Evolutionary conservation across 2,329 filamentous ascomycete species (phyloP).

Genomic region (Cytospora chrysosperma): DNA sequence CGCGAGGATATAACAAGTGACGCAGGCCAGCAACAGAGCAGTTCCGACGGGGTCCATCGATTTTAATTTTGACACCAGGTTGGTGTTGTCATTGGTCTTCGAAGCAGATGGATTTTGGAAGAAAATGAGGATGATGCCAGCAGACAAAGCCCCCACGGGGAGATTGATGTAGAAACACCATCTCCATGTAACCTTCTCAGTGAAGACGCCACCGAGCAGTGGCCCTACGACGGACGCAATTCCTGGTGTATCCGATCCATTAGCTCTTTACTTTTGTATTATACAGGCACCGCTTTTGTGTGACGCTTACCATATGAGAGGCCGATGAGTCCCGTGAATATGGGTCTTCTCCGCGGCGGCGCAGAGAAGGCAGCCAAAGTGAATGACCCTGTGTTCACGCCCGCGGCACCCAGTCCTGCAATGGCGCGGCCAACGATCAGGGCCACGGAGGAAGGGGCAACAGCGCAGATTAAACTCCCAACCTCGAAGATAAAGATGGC

Average conservation of each 20-base stretch:
- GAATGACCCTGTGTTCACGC: too few species aligned
- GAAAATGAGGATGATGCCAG: conserved; percentile 32
- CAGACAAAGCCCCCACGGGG: conserved; percentile 32
- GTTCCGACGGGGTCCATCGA: conserved; percentile 44
- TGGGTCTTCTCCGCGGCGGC: conserved; percentile 28
- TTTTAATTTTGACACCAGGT: conserved; percentile 39
- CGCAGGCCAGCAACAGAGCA: conserved; percentile 38
- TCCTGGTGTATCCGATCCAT: neutral
- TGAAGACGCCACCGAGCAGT: conserved; percentile 30
- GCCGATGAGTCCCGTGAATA: conserved; percentile 26
- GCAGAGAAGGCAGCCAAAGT: conserved; percentile 13
- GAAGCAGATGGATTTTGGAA: conserved; percentile 37
- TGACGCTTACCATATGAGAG: conserved; percentile 7
- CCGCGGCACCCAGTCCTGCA: too few species aligned
- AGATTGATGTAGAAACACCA: conserved; percentile 36
- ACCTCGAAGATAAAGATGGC: conserved; percentile 4
- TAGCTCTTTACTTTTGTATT: too few species aligned
- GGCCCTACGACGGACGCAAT: conserved; percentile 31
- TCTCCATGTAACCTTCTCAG: conserved; percentile 30
- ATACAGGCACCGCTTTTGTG: too few species aligned
- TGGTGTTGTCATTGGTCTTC: conserved; percentile 30
- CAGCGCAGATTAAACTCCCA: conserved; percentile 40
- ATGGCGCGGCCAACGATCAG: conserved; percentile 42
- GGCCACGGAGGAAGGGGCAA: conserved; percentile 42
- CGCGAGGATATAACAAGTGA: conserved; percentile 41